Evolutionary conservation across 805 yeast genomes (phyloP).

Genomic region (Nakazawaea populi): DNA sequence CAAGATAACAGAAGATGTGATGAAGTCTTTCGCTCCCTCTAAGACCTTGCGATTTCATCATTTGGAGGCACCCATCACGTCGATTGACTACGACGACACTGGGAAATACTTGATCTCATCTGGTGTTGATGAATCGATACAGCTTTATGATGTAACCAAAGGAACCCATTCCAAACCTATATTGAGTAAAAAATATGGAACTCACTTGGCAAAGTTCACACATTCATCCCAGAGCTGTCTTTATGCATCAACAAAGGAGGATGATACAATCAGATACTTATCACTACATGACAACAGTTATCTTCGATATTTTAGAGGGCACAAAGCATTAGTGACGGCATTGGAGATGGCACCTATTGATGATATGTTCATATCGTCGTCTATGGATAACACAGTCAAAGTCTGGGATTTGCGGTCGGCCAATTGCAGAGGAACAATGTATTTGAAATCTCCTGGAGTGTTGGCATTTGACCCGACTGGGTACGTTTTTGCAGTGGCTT

Average conservation of each 20-base stretch:
- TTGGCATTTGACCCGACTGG: conserved; percentile 84
- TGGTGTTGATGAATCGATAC: conserved; percentile 78
- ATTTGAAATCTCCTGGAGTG: conserved; percentile 46
- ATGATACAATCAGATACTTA: conserved; percentile 69
- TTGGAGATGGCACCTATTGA: conserved; percentile 68
- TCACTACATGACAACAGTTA: conserved; percentile 74
- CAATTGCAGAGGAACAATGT: conserved; percentile 56
- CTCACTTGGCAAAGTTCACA: conserved; percentile 79
- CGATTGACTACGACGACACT: conserved; percentile 74
- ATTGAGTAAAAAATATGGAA: conserved; percentile 87
- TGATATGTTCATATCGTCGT: conserved; percentile 59
- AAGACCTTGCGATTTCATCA: conserved; percentile 38
- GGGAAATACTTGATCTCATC: conserved; percentile 75
- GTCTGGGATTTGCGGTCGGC: conserved; percentile 81
- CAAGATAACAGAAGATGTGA: conserved; percentile 12
- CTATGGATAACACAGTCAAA: conserved; percentile 75
- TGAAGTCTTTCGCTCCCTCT: conserved; percentile 23
- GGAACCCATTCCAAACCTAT: conserved; percentile 68
- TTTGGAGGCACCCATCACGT: conserved; percentile 50
- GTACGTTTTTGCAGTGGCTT: conserved; percentile 66
- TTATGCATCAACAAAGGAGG: conserved; percentile 79
- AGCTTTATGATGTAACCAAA: conserved; percentile 66
- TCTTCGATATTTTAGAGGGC: conserved; percentile 84
- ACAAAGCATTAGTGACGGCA: conserved; percentile 66
- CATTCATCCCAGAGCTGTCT: conserved; percentile 62